A percentile compares a stretch with the other conserved stretches of the same genome.
These are phyloP conservation scores for Exophiala xenobiotica DNA, from an alignment of 2,329 filamentous ascomycete species.

Conservation along the genomic window DNA sequence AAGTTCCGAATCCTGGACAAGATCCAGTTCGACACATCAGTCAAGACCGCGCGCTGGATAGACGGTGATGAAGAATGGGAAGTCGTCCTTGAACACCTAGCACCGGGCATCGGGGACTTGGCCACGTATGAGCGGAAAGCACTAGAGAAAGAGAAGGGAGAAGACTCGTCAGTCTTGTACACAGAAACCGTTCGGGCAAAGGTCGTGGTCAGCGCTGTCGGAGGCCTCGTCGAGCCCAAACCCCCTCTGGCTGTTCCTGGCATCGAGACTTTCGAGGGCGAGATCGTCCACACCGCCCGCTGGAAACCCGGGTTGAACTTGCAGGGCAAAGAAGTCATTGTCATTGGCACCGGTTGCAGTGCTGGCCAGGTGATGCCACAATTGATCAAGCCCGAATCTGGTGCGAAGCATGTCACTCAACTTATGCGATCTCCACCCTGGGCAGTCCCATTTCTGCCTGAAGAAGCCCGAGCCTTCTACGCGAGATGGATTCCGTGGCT, in stretches of 20 bases:
- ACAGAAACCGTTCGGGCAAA: slow-evolving; percentile 55
- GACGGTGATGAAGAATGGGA: slow-evolving; percentile 57
- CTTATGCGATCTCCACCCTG: slow-evolving; percentile 60
- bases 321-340: slow-evolving; percentile 55
- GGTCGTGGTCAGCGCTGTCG: slow-evolving; percentile 56
- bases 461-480: slow-evolving; percentile 44
- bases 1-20: slow-evolving; percentile 55
- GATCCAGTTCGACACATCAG: slow-evolving; percentile 58
- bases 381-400: slow-evolving; percentile 47
- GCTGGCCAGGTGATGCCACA: slow-evolving; percentile 58
- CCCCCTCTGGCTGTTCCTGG: slow-evolving; percentile 53
- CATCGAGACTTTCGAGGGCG: slow-evolving; percentile 54
- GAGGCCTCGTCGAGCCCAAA: slow-evolving; percentile 52
- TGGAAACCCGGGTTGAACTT: slow-evolving; percentile 54
- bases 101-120: slow-evolving; percentile 56
- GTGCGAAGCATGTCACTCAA: slow-evolving; percentile 58
- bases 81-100: slow-evolving; percentile 51
- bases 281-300: slow-evolving; percentile 58
- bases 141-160: slow-evolving; percentile 46
- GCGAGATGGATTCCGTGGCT: slow-evolving; percentile 49
- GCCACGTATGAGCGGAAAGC: slow-evolving; percentile 48
- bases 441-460: slow-evolving; percentile 46
- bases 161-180: slow-evolving; percentile 48
- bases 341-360: slow-evolving; percentile 59
- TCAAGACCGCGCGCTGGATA: slow-evolving; percentile 53